These are phyloP conservation scores for Helicocarpus griseus DNA, from an alignment of 2,329 filamentous ascomycete genomes.

Conservation along the genomic window DNA sequence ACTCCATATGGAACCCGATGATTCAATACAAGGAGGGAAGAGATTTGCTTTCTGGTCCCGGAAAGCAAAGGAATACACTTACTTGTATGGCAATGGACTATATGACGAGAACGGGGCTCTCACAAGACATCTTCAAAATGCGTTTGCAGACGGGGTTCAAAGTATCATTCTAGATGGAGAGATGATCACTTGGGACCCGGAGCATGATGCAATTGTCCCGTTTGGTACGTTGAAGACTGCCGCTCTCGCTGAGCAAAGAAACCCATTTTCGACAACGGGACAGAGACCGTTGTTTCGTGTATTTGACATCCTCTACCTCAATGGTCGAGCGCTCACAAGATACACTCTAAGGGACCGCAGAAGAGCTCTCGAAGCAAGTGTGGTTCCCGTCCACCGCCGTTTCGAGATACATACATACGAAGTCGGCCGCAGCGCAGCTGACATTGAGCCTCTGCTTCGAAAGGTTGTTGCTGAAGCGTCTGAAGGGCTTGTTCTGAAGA, in stretches of 20 bases:
- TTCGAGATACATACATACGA: slow-evolving; percentile 73
- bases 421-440: slow-evolving; percentile 54
- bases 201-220: slow-evolving; percentile 69
- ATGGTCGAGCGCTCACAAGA: slow-evolving; percentile 65
- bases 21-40: slow-evolving; percentile 55
- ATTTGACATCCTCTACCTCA: slow-evolving; percentile 87
- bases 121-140: slow-evolving; percentile 67
- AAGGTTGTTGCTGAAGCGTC: slow-evolving; percentile 77
- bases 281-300: slow-evolving; percentile 71
- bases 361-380: slow-evolving; percentile 60
- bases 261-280: slow-evolving; percentile 50
- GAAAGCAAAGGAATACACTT: slow-evolving; percentile 93
- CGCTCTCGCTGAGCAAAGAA: slow-evolving; percentile 67
- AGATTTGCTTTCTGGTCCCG: slow-evolving; percentile 86
- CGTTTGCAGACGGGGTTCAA: slow-evolving; percentile 66
- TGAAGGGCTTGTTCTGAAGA: slow-evolving; percentile 89
- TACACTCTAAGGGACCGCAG: slow-evolving; percentile 77
- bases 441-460: slow-evolving; percentile 70
- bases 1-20: slow-evolving; percentile 75
- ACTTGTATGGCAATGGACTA: slow-evolving; percentile 75
- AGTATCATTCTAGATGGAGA: slow-evolving; percentile 92
- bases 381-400: slow-evolving; percentile 61
- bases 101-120: slow-evolving; percentile 65
- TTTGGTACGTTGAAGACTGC: slow-evolving; percentile 94
- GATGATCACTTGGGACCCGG: slow-evolving; percentile 97